Conservation (phyloP, 2,329 filamentous ascomycete genomes). For the Colletotrichum paranaense region DNA sequence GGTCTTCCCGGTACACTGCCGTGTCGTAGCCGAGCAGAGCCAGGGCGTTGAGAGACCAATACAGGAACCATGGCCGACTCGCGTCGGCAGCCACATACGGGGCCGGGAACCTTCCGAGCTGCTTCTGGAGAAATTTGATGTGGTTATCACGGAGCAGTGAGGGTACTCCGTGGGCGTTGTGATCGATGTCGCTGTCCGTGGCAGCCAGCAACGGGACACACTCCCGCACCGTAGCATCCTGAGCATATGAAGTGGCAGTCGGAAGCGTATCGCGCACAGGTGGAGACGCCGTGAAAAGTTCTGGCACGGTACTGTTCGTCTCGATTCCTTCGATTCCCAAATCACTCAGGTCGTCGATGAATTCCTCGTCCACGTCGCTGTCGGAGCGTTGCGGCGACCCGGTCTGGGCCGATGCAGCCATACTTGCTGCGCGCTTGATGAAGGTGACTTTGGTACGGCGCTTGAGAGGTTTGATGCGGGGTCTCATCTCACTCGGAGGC, state of each 20-base stretch:
- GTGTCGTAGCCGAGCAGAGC: slow-evolving; percentile 81
- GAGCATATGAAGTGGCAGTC: slow-evolving; percentile 80
- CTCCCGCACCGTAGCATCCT: slow-evolving; percentile 75
- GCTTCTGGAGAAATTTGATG: slow-evolving; percentile 70
- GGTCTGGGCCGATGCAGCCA: slow-evolving; percentile 30
- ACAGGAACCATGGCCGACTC: slow-evolving; percentile 92
- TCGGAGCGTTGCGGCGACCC: slow-evolving; percentile 6
- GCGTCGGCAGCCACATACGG: slow-evolving; percentile 83
- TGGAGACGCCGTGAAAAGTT: slow-evolving; percentile 68
- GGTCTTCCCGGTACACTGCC: slow-evolving; percentile 72
- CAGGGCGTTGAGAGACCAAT: slow-evolving; percentile 87
- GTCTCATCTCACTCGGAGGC: slow-evolving; percentile 34
- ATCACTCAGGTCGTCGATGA: slow-evolving; percentile 32
- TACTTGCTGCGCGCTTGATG: slow-evolving; percentile 37
- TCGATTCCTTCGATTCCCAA: slow-evolving; percentile 35
- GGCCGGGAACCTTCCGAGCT: slow-evolving; percentile 72
- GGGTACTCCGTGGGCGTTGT: slow-evolving; percentile 81
- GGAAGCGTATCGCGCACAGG: slow-evolving; percentile 72
- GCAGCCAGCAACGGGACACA: slow-evolving; percentile 77
- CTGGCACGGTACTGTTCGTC: slow-evolving; percentile 53
- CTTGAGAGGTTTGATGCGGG: slow-evolving; percentile 36
- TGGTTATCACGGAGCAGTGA: slow-evolving; percentile 74
- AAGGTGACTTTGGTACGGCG: slow-evolving; percentile 48
- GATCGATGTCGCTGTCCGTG: slow-evolving; percentile 59
- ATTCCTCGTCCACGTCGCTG: slow-evolving; percentile 32